These are phyloP conservation scores for Hypoxylon intermedium DNA, from an alignment of 495 filamentous ascomycete genomes.

Conservation along the genomic window DNA sequence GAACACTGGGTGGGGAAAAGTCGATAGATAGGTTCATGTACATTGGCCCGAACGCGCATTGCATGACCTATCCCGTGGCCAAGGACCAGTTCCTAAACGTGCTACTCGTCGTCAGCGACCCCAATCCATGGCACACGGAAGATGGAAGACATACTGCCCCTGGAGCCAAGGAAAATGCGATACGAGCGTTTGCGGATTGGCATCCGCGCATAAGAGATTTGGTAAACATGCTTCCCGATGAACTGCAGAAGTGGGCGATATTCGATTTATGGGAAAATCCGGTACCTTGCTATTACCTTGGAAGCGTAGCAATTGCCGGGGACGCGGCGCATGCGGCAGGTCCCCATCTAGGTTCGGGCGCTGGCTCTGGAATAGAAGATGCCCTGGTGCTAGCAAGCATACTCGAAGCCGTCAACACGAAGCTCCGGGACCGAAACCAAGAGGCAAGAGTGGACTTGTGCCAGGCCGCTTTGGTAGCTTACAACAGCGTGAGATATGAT, in stretches of 20 bases:
- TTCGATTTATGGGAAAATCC: conserved; percentile 60
- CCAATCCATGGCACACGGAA: conserved; percentile 43
- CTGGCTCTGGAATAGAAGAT: conserved; percentile 64
- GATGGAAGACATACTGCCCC: conserved; percentile 42
- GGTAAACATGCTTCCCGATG: conserved; percentile 51
- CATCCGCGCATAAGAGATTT: conserved; percentile 47
- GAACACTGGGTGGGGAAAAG: conserved; percentile 20
- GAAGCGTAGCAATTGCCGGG: conserved; percentile 55
- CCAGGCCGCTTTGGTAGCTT: conserved; percentile 44
- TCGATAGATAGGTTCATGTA: conserved; percentile 51
- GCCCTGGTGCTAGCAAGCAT: conserved; percentile 52
- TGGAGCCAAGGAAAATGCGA: conserved; percentile 42
- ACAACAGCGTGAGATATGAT: conserved; percentile 46
- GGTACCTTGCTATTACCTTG: conserved; percentile 47
- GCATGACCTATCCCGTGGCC: conserved; percentile 51
- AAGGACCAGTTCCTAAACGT: conserved; percentile 48
- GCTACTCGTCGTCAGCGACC: conserved; percentile 49
- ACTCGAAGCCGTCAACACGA: conserved; percentile 41
- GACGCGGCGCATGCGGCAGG: conserved; percentile 53
- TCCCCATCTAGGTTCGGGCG: conserved; percentile 63
- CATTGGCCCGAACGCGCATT: conserved; percentile 49
- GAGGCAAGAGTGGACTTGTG: conserved; percentile 31
- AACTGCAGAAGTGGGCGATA: conserved; percentile 62
- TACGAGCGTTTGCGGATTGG: conserved; percentile 48
- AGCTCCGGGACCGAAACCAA: not conserved